Percentiles rank a stretch among this genome's conserved stretches.
Conservation (phyloP, 257 asterid genomes). For the Sherardia arvensis region DNA sequence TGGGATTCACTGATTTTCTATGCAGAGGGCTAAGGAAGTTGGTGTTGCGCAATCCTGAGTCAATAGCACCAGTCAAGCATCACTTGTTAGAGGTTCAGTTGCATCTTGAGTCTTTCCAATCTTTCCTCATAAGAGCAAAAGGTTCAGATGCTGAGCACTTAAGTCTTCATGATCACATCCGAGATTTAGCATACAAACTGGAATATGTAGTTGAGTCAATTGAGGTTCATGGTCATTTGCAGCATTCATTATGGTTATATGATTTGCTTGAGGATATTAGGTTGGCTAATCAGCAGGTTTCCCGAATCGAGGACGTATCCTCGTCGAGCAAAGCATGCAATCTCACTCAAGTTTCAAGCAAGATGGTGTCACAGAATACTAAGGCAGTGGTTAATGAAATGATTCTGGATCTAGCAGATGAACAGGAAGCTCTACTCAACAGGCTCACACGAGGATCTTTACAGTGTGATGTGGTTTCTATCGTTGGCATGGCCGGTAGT, state of each 20-base stretch:
- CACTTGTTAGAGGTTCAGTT: not conserved
- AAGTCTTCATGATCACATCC: not conserved
- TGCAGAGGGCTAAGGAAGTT: not conserved
- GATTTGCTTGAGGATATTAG: conserved; percentile 3
- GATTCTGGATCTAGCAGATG: conserved; percentile 6
- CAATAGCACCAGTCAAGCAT: not conserved
- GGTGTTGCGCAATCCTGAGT: not conserved
- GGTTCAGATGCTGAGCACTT: not conserved
- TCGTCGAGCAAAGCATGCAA: not conserved
- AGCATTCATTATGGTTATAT: not conserved
- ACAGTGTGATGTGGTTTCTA: not conserved
- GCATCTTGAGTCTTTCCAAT: conserved; percentile 1
- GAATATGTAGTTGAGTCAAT: not conserved
- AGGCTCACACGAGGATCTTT: not conserved
- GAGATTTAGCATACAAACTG: conserved; percentile 1
- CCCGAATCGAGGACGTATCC: not conserved
- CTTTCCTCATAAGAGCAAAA: not conserved
- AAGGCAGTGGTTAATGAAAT: conserved; percentile 3
- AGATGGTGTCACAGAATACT: not conserved
- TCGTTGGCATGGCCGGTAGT: conserved; percentile 10
- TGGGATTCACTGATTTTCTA: not conserved
- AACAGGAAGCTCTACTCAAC: not conserved
- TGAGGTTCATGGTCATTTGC: not conserved
- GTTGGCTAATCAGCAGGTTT: not conserved
- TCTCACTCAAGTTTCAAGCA: not conserved